Conservation (phyloP, 192 early-diverging fungal species). For the Coemansia sp. region DNA sequence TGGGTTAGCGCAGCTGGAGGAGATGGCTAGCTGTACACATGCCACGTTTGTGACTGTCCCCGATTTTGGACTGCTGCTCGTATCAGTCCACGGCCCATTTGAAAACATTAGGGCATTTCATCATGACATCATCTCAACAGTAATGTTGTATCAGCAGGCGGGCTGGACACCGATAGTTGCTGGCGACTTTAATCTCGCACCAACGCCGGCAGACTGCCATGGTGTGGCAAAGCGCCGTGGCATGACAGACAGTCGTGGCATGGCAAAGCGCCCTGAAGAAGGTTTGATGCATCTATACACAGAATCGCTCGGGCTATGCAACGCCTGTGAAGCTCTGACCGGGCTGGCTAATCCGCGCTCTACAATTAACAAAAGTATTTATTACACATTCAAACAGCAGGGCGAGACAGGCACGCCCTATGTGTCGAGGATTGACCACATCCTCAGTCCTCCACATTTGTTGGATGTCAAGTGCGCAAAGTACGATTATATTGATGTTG, state of each 20-base stretch:
- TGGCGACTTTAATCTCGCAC: background rate
- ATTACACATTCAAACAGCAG: background rate
- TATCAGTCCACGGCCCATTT: background rate
- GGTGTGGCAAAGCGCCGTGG: background rate
- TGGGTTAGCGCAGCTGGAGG: background rate
- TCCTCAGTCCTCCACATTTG: background rate
- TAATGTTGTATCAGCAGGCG: constrained; percentile 13
- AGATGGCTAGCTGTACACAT: background rate
- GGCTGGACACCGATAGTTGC: constrained; percentile 45
- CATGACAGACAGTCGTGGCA: too few species aligned
- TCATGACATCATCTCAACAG: background rate
- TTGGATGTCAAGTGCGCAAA: background rate
- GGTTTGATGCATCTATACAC: background rate
- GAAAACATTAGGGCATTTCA: background rate
- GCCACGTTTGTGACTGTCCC: background rate
- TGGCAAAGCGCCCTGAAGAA: background rate
- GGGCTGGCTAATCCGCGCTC: background rate
- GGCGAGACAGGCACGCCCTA: background rate
- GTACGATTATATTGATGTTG: background rate
- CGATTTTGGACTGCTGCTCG: background rate
- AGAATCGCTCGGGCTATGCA: background rate
- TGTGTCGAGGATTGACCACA: background rate
- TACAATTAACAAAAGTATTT: too few species aligned
- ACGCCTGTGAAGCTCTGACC: background rate
- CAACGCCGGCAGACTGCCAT: background rate